Percentiles rank a stretch among this genome's conserved stretches.
These are phyloP conservation scores for Aspergillus olivimuriae DNA, from an alignment of 495 filamentous ascomycete species.

Conservation along the genomic window DNA sequence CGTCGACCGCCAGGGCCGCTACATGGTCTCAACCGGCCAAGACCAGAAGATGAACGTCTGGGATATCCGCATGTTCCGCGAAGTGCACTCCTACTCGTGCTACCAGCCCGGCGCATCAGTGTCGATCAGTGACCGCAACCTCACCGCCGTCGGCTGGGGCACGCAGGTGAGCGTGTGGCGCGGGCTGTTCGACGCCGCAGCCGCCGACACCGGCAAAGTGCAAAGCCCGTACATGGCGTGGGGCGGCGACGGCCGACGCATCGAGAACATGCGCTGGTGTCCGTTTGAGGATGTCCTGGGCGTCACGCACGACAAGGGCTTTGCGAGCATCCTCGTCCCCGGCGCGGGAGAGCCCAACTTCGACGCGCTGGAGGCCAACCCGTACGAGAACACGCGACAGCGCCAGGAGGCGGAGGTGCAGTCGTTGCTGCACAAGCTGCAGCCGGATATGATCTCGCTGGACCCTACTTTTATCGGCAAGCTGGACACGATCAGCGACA, in stretches of 20 bases:
- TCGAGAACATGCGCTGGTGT: slow-evolving; percentile 84
- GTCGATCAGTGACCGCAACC: slow-evolving; percentile 77
- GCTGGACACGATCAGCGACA: slow-evolving; percentile 68
- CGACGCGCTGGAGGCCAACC: slow-evolving; percentile 88
- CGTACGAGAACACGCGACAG: slow-evolving; percentile 93
- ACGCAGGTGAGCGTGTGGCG: slow-evolving; percentile 86
- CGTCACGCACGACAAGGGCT: slow-evolving; percentile 75
- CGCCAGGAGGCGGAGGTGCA: slow-evolving; percentile 90
- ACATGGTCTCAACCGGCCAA: slow-evolving; percentile 92
- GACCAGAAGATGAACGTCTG: slow-evolving; percentile 91
- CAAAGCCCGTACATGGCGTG: slow-evolving; percentile 89
- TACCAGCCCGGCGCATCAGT: slow-evolving; percentile 78
- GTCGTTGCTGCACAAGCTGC: slow-evolving; percentile 81
- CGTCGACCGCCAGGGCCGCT: slow-evolving; percentile 82
- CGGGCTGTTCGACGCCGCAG: slow-evolving; percentile 69
- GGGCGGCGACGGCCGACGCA: slow-evolving; percentile 76
- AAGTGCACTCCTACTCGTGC: slow-evolving; percentile 86
- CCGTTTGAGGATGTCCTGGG: slow-evolving; percentile 92
- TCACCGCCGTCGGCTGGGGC: slow-evolving; percentile 89
- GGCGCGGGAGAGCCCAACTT: slow-evolving; percentile 96
- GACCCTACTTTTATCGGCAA: slow-evolving; percentile 86
- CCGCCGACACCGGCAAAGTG: slow-evolving; percentile 66
- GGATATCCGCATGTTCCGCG: slow-evolving; percentile 91
- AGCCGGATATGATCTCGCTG: slow-evolving; percentile 94
- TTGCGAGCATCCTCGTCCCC: slow-evolving; percentile 81